Evolutionary conservation across 2,329 filamentous ascomycete species (phyloP), one percentile per base, ranked within the genome.

Genomic region (Hansfordia pulvinata): DNA sequence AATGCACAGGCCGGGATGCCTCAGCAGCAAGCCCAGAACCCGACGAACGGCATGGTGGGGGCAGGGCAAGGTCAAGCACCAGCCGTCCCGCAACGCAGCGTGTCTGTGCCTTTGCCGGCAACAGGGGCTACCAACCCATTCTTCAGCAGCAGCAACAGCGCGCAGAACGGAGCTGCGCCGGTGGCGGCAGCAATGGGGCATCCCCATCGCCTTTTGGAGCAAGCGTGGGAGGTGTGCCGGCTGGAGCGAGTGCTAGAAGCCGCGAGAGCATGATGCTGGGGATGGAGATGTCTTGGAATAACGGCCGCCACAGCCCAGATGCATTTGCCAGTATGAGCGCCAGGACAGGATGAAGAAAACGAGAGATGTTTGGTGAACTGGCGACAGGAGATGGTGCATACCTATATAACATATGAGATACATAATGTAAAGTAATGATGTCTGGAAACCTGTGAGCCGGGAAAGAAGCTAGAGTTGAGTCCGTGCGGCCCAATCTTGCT

Each of bases 311-410:
- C 43, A 84, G 78, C 40, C 80, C 80, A 4, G 80, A 86, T 50
- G 80, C 80, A 10, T 86, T 85, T 60, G 72, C 79, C 3, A 80
- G 76, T 26, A 56, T 86, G 35, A 83, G 77, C 41, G 71, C 77
- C 27, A 58, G 66, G 37, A 63, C 67, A 41, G 53, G 47, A 43
- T 62, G 39, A n/a, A n/a, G n/a, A n/a, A n/a, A n/a, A n/a, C n/a
- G n/a, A n/a, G n/a, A n/a, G n/a, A n/a, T n/a, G n/a, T n/a, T n/a
- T n/a, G n/a, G n/a, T n/a, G n/a, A n/a, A n/a, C n/a, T n/a, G n/a
- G n/a, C n/a, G n/a, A n/a, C n/a, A n/a, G n/a, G n/a, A n/a, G n/a
- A n/a, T n/a, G n/a, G n/a, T n/a, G n/a, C n/a, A n/a, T n/a, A n/a
- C n/a, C n/a, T n/a, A n/a, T n/a, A n/a, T n/a, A n/a, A n/a, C n/a